Base-by-base conservation (phyloP, 2,329 filamentous ascomycete genomes). In the Calonectria pteridis region DNA sequence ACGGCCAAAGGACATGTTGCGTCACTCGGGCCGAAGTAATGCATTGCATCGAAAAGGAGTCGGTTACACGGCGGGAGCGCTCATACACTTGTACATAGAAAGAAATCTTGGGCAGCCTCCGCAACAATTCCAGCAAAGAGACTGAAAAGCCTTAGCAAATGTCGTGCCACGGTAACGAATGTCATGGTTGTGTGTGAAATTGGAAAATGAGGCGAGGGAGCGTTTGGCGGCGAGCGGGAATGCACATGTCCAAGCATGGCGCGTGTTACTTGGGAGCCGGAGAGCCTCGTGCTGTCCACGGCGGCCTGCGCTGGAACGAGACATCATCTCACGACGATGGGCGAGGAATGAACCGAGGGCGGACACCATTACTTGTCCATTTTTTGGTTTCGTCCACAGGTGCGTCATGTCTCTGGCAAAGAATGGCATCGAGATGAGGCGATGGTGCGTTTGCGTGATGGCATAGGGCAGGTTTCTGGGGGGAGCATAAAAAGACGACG, bases 31-130 rank as follows among this genome's bases (percentile, higher is more conserved):
- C 76, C 77, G 76, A 76, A 79, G 76, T 79, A 80, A 71, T 75
- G 77, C 78, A 80, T 80, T 77, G 78, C 78, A 80, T 80, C 71
- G 76, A 74, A 76, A 62, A 77, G 78, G 78, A 80, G 78, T 80
- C 78, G 76, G 77, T 78, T 78, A 75, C 76, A 75, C 64, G 76
- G 76, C 72, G 74, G 77, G 78, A 79, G 78, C 77, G 77, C 75
- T 79, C 75, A 78, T 77, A 77, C 76, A 75, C 73, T 58, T 77
- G 77, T 79, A 79, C 77, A 79, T 79, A 79, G 77, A 78, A 75
- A 76, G 71, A 73, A 74, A 72, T 35, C 51, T 33, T 77, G 75
- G 74, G 77, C 73, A 76, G 76, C 59, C 73, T 79, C 75, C 69
- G 35, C 67, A 70, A 73, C 49, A 67, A 71, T 53, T 43, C 37